phyloP scores from a whole-genome alignment of 2,329 filamentous ascomycete species.

The Biscogniauxia sp. region DNA sequence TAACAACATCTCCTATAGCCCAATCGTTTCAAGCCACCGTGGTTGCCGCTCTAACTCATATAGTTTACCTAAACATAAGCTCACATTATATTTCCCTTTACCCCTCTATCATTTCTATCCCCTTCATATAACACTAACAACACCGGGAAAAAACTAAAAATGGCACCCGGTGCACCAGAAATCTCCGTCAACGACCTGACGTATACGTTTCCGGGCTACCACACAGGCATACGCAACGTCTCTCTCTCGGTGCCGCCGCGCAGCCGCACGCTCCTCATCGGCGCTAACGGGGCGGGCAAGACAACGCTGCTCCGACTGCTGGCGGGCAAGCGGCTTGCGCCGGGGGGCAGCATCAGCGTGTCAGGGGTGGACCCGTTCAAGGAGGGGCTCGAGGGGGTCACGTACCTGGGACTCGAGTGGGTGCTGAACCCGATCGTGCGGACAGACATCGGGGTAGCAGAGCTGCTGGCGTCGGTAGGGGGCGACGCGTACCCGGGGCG shows the following conservation, averaged over 20 bases:
- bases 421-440: slow-evolving; percentile 95
- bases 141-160: not conserved
- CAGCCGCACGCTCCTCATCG: slow-evolving; percentile 87
- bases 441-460: slow-evolving; percentile 87
- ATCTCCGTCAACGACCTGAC: slow-evolving; percentile 75
- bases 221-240: slow-evolving; percentile 73
- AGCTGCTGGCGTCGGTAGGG: slow-evolving; percentile 81
- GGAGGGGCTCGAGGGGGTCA: slow-evolving; percentile 85
- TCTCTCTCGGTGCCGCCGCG: slow-evolving; percentile 73
- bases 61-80: not conserved
- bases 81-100: not conserved
- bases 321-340: slow-evolving; percentile 90
- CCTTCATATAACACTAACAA: not conserved
- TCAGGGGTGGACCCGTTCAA: slow-evolving; percentile 90
- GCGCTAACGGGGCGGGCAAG: slow-evolving; percentile 96
- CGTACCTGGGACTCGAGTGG: slow-evolving; percentile 97
- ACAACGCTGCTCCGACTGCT: slow-evolving; percentile 93
- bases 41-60: not conserved
- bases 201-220: slow-evolving; percentile 86
- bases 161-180: slow-evolving; percentile 28
- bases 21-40: not conserved
- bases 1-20: not conserved
- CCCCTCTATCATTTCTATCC: not conserved
- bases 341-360: slow-evolving; percentile 69
- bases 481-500: slow-evolving; percentile 79